phyloP scores from a whole-genome alignment of 371 early-diverging fungal genomes.

The Homolaphlyctis polyrhiza region DNA sequence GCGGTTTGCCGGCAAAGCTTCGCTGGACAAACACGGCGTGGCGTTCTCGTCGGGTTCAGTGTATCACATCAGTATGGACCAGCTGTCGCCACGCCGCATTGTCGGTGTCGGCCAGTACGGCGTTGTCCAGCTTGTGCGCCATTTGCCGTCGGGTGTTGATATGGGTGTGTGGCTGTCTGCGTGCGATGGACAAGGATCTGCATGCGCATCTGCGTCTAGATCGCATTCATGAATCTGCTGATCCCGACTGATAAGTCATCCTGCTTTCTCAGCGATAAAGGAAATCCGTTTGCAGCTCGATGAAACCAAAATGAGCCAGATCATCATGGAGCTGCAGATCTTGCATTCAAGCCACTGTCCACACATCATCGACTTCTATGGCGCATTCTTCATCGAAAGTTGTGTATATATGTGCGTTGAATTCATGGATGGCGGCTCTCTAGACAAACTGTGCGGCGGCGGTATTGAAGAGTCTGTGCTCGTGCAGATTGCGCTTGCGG shows the following conservation, averaged over 20 bases:
- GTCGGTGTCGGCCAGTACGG: slow-evolving; percentile 91
- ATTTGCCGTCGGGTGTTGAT: slow-evolving; percentile 80
- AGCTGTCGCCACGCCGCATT: slow-evolving; percentile 69
- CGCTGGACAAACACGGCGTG: slow-evolving; percentile 84
- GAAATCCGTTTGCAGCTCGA: slow-evolving; percentile 90
- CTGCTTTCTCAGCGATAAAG: slow-evolving; percentile 44
- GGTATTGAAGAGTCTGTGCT: slow-evolving; percentile 82
- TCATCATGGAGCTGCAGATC: slow-evolving; percentile 88
- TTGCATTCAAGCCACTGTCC: slow-evolving; percentile 80
- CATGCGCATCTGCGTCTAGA: too few species aligned
- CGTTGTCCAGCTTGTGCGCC: slow-evolving; percentile 81
- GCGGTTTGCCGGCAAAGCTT: slow-evolving; percentile 86
- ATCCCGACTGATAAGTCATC: too few species aligned
- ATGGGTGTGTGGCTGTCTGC: slow-evolving; percentile 67
- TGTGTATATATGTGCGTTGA: slow-evolving; percentile 86
- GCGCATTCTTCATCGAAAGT: slow-evolving; percentile 95
- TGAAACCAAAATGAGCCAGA: slow-evolving; percentile 78
- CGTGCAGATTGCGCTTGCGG: slow-evolving; percentile 68
- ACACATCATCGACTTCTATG: slow-evolving; percentile 94
- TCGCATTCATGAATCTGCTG: too few species aligned
- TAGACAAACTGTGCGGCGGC: slow-evolving; percentile 77
- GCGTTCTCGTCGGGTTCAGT: slow-evolving; percentile 83
- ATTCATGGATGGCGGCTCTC: slow-evolving; percentile 92
- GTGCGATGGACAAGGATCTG: too few species aligned
- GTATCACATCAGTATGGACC: slow-evolving; percentile 85